These are phyloP conservation scores for Papiliotrema laurentii DNA, from an alignment of 1,284 basidiomycete genomes.

Conservation along the genomic window DNA sequence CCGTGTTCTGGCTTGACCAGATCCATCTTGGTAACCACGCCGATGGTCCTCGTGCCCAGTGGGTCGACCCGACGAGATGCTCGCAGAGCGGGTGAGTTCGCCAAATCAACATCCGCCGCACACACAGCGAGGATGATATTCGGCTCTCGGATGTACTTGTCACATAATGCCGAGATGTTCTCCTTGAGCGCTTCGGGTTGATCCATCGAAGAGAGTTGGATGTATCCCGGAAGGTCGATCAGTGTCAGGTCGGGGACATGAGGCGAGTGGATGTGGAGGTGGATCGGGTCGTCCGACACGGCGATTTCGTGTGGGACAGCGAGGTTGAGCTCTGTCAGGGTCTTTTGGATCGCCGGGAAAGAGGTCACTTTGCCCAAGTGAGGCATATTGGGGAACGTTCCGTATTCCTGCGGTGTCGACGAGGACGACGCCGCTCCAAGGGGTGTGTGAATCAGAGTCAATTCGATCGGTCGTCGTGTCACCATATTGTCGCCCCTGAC, in stretches of 20 bases:
- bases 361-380: slow-evolving; percentile 79
- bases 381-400: slow-evolving; percentile 74
- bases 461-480: slow-evolving; percentile 93
- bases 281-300: slow-evolving; percentile 92
- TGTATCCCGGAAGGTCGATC: slow-evolving; percentile 95
- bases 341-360: slow-evolving; percentile 85
- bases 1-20: slow-evolving; percentile 82
- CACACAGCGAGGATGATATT: slow-evolving; percentile 98
- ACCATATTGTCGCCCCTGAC: slow-evolving; percentile 97
- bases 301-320: slow-evolving; percentile 82
- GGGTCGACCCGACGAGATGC: slow-evolving; percentile 93
- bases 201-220: slow-evolving; percentile 91
- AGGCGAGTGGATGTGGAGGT: slow-evolving; percentile 92
- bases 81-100: slow-evolving; percentile 92
- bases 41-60: slow-evolving; percentile 88
- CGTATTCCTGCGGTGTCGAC: slow-evolving; percentile 72
- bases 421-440: slow-evolving; percentile 50
- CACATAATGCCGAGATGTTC: slow-evolving; percentile 83
- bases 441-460: slow-evolving; percentile 91
- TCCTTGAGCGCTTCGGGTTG: slow-evolving; percentile 93
- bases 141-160: slow-evolving; percentile 94
- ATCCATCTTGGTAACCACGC: slow-evolving; percentile 99
- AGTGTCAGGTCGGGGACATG: slow-evolving; percentile 94
- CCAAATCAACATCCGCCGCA: slow-evolving; percentile 95
- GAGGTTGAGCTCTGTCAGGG: slow-evolving; percentile 90